These are phyloP conservation scores for Auriculariales sp. DNA, from an alignment of 768 basidiomycete genomes.

Conservation along the genomic window DNA sequence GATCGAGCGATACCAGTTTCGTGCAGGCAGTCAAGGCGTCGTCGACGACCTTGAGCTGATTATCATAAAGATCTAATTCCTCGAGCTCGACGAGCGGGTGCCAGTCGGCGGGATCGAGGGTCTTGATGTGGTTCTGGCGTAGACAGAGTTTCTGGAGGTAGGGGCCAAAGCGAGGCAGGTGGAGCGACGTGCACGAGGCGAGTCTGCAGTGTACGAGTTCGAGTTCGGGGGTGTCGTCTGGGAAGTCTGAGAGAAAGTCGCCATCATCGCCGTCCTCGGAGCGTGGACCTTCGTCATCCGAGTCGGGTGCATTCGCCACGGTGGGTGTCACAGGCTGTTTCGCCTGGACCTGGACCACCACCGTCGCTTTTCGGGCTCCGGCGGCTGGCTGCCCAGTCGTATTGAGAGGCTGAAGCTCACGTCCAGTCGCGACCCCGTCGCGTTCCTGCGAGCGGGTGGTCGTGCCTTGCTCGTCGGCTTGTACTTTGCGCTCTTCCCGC, in stretches of 20 bases:
- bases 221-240: slow-evolving; percentile 78
- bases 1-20: slow-evolving; percentile 49
- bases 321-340: too few relatives aligned
- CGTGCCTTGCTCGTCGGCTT: neutral
- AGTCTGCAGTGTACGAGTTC: slow-evolving; percentile 75
- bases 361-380: neutral
- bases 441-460: too few relatives aligned
- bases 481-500: neutral
- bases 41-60: slow-evolving; percentile 66
- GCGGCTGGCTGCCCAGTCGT: too few relatives aligned
- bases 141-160: slow-evolving; percentile 65
- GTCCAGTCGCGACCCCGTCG: neutral
- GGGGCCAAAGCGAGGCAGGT: slow-evolving; percentile 55
- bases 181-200: slow-evolving; percentile 34
- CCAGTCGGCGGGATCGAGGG: slow-evolving; percentile 61
- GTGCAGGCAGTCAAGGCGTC: slow-evolving; percentile 44
- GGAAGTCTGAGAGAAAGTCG: slow-evolving; percentile 64
- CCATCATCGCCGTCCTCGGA: slow-evolving; percentile 16
- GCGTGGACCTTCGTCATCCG: slow-evolving; percentile 40
- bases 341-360: neutral
- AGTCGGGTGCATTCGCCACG: slow-evolving; percentile 27
- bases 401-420: neutral
- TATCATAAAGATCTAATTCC: slow-evolving; percentile 93
- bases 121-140: slow-evolving; percentile 69
- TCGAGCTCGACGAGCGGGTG: slow-evolving; percentile 50